Conservation (phyloP, 2,329 filamentous ascomycete genomes). For the Cladobotryum mycophilum region DNA sequence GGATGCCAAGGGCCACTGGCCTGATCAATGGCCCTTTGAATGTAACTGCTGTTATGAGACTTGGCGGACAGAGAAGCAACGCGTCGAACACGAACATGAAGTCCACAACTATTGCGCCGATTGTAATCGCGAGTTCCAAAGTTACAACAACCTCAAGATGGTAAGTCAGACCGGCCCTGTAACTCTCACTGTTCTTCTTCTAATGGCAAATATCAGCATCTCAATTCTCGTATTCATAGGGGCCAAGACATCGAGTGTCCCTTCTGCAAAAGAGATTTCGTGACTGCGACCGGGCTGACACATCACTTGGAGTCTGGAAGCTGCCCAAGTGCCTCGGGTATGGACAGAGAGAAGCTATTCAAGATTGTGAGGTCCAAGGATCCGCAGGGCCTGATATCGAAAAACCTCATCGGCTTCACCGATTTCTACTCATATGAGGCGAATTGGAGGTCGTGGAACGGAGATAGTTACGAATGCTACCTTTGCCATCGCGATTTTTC, state of each 20-base stretch:
- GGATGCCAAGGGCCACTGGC: too few relatives aligned
- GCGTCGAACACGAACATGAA: slow-evolving; percentile 21
- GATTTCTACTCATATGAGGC: slow-evolving; percentile 29
- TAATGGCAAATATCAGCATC: slow-evolving; percentile 37
- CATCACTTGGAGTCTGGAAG: slow-evolving; percentile 50
- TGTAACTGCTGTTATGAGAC: too few relatives aligned
- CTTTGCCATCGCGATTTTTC: slow-evolving; percentile 43
- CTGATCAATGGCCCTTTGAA: too few relatives aligned
- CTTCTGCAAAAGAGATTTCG: slow-evolving; percentile 42
- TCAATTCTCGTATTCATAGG: slow-evolving; percentile 45
- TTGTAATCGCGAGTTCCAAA: slow-evolving; percentile 28
- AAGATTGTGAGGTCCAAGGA: slow-evolving; percentile 40
- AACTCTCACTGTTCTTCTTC: neutral
- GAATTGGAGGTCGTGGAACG: slow-evolving; percentile 37
- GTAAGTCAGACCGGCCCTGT: slow-evolving; percentile 15
- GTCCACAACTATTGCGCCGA: slow-evolving; percentile 27
- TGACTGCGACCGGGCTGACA: slow-evolving; percentile 45
- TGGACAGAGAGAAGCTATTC: slow-evolving; percentile 45
- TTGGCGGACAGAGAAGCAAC: too few relatives aligned
- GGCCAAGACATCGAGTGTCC: slow-evolving; percentile 42
- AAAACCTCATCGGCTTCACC: slow-evolving; percentile 41
- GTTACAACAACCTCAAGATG: slow-evolving; percentile 25
- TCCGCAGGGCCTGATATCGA: slow-evolving; percentile 41
- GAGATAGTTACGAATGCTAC: slow-evolving; percentile 18
- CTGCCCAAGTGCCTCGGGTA: slow-evolving; percentile 36